Evolutionary conservation across 1,139 yeast genomes (phyloP), one percentile per base, ranked within the genome.

Genomic region (Zygoascus hellenicus): DNA sequence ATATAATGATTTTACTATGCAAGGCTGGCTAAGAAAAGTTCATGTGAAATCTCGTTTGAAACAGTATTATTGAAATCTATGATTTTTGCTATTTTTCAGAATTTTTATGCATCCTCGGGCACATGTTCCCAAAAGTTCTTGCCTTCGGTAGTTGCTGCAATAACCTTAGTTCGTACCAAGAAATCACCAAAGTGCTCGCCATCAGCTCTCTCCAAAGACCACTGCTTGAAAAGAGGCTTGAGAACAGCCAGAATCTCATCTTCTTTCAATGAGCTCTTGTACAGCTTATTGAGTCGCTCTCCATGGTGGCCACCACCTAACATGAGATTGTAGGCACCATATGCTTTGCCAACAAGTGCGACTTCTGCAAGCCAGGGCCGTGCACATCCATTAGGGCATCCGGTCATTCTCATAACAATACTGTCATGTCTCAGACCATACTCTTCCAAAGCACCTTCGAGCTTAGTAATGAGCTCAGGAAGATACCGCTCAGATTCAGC

Each of bases 311-410:
- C 96, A 64, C 98, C 98, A 59, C 98, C 98, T 58, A 92, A 77
- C 88, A 89, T 77, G 69, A 92, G 76, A 68, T 92, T 92, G 70
- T 92, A 92, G 10, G 95, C 90, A 46, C 95, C 96, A 53, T 75
- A 79, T 0, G 97, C 97, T 67, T 92, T 92, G 68, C 98, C 98
- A 47, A 92, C 95, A 52, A 88, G 75, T 0, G 97, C 97, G 50
- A 92, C 80, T 68, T 92, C 98, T 2, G 97, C 97, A 47, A 92
- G 72, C 97, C 97, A 92, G 17, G 97, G 97, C 67, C 98, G 81
- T 26, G 98, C 92, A 75, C 98, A 92, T 56, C 97, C 98, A 66
- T 92, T 92, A 49, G 97, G 97, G 76, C 98, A 92, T 53, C 98
- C 98, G 38, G 97, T 89, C 97, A 92, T 90, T 72, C 98, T 81